These are phyloP conservation scores for Fonsecaea multimorphosa DNA, from an alignment of 2,329 filamentous ascomycete species.

Conservation along the genomic window DNA sequence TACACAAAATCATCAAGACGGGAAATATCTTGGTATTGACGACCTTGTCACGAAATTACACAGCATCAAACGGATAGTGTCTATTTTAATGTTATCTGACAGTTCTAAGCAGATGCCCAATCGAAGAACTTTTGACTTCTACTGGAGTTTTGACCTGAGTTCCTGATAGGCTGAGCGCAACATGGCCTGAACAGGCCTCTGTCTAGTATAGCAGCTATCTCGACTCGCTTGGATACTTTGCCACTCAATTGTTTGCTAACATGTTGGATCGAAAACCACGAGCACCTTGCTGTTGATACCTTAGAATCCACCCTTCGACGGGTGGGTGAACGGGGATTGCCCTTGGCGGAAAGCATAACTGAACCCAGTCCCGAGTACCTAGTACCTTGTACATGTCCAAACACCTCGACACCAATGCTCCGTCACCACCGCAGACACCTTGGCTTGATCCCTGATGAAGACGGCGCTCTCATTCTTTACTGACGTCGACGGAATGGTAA, in stretches of 20 bases:
- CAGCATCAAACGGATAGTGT: constrained; percentile 26
- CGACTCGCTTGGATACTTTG: neutral
- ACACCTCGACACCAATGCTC: neutral
- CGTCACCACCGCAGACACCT: neutral
- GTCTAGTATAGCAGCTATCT: neutral
- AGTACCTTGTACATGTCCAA: neutral
- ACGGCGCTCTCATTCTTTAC: neutral
- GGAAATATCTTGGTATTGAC: constrained; percentile 23
- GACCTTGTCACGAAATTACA: constrained; percentile 24
- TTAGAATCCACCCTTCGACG: neutral
- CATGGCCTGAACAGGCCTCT: neutral
- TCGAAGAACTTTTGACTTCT: neutral
- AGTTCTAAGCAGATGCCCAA: neutral
- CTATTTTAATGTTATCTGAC: constrained; percentile 29
- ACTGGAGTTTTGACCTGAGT: neutral
- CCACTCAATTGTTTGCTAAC: neutral
- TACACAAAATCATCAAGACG: constrained; percentile 15
- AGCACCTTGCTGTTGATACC: neutral
- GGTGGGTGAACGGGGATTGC: neutral
- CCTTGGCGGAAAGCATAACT: neutral
- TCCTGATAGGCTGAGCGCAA: neutral
- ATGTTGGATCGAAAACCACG: neutral
- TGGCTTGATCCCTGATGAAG: neutral
- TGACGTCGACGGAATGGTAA: neutral
- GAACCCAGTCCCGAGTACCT: neutral